Percentiles rank a stretch among this genome's conserved stretches.
phyloP scores from a whole-genome alignment of 1,284 basidiomycete genomes.

The Malassezia psittaci region DNA sequence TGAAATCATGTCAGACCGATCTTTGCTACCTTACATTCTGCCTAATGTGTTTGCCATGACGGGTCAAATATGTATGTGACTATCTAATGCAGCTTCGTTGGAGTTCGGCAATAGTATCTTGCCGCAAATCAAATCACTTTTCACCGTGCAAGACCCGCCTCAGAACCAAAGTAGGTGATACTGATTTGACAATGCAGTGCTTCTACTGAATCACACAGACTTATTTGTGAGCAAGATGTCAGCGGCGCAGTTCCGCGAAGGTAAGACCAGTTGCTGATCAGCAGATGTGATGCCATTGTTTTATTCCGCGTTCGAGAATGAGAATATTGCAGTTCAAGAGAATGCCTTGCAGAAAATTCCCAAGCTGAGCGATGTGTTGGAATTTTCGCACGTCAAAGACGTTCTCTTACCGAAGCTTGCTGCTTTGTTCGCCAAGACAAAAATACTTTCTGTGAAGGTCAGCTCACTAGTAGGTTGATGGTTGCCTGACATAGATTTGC shows the following conservation, averaged over 20 bases:
- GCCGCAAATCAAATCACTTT: conserved; percentile 79
- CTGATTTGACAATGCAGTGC: conserved; percentile 16
- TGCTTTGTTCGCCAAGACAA: conserved; percentile 40
- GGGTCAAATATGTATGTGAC: conserved; percentile 79
- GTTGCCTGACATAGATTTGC: conserved; percentile 52
- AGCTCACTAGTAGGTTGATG: conserved; percentile 55
- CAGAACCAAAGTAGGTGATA: conserved; percentile 58
- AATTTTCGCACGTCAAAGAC: conserved; percentile 51
- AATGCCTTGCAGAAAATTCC: conserved; percentile 75
- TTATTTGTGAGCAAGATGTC: conserved; percentile 83
- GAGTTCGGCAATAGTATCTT: conserved; percentile 76
- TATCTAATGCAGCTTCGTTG: conserved; percentile 56
- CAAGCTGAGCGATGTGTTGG: conserved; percentile 77
- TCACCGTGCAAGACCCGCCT: conserved; percentile 83
- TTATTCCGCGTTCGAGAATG: conserved; percentile 86
- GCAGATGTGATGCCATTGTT: conserved; percentile 84
- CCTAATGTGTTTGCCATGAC: conserved; percentile 71
- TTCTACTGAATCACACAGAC: conserved; percentile 66
- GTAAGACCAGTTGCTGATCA: conserved; percentile 52
- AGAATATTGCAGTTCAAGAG: conserved; percentile 68
- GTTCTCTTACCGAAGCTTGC: conserved; percentile 39
- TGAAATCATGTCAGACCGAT: conserved; percentile 48
- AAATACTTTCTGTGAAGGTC: conserved; percentile 62
- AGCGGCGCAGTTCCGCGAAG: conserved; percentile 73
- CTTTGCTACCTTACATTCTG: conserved; percentile 77